phyloP scores from a whole-genome alignment of 2,329 filamentous ascomycete species.

The Hortaea sp. region DNA sequence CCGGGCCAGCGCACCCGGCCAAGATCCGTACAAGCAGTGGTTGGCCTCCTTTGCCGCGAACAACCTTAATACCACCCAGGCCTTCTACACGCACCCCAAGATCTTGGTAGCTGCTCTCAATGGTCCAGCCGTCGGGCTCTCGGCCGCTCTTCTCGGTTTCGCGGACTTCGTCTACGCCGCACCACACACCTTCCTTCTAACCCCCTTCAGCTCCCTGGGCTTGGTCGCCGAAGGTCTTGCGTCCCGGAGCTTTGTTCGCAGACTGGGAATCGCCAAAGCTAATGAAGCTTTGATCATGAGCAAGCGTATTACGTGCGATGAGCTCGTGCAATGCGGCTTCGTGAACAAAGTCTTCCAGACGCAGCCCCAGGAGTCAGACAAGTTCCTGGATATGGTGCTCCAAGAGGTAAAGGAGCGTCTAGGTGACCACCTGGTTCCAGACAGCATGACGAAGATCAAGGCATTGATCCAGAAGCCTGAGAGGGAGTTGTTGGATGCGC shows the following conservation, averaged over 20 bases:
- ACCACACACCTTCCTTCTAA: conserved; percentile 74
- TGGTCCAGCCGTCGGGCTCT: conserved; percentile 80
- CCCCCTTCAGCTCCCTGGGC: conserved; percentile 81
- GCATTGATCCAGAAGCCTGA: conserved; percentile 66
- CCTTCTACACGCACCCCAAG: conserved; percentile 90
- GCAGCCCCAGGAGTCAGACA: conserved; percentile 50
- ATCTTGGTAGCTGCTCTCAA: conserved; percentile 87
- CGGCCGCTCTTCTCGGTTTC: conserved; percentile 70
- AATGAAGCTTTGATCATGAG: conserved; percentile 93
- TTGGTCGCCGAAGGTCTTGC: conserved; percentile 84
- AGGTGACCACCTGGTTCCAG: conserved; percentile 67
- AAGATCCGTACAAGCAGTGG: conserved; percentile 44
- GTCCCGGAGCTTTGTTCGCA: conserved; percentile 64
- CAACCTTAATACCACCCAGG: conserved; percentile 82
- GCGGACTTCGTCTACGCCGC: conserved; percentile 88
- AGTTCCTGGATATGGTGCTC: conserved; percentile 63
- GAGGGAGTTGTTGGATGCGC: conserved; percentile 59
- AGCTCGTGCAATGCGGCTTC: conserved; percentile 67
- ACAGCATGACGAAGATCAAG: conserved; percentile 77
- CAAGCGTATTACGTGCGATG: conserved; percentile 60
- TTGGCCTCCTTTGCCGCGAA: conserved; percentile 65
- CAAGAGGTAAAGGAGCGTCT: conserved; percentile 71
- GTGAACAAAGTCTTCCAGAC: conserved; percentile 71
- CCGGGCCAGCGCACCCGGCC: conserved; percentile 22
- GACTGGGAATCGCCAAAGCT: conserved; percentile 70